Conservation (phyloP, 345 rosid species). For the Aquilaria malaccensis region DNA sequence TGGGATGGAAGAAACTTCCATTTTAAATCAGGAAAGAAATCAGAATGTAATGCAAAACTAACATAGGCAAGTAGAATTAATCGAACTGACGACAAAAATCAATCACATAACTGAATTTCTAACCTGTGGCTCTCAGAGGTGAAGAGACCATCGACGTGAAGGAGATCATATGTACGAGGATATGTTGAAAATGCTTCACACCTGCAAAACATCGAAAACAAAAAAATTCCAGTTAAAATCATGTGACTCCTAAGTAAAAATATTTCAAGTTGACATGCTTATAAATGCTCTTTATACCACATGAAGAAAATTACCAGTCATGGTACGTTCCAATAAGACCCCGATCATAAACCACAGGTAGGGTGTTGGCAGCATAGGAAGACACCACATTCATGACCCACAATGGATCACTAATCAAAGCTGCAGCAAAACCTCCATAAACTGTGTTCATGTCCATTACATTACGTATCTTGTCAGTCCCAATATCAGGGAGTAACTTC, state of each 20-base stretch:
- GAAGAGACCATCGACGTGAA: slow-evolving; percentile 84
- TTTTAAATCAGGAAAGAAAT: too few relatives aligned
- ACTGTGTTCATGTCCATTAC: slow-evolving; percentile 99
- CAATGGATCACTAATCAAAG: slow-evolving; percentile 61
- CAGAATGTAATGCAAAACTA: background rate
- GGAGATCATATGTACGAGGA: slow-evolving; percentile 94
- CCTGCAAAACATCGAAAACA: slow-evolving; percentile 38
- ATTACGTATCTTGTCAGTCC: slow-evolving; percentile 77
- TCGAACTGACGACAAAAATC: background rate
- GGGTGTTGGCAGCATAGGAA: slow-evolving; percentile 72
- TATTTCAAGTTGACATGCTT: background rate
- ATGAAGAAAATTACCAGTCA: slow-evolving; percentile 56
- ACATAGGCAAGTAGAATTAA: background rate
- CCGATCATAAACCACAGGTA: slow-evolving; percentile 80
- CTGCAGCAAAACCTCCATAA: slow-evolving; percentile 90
- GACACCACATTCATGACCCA: slow-evolving; percentile 98
- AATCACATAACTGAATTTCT: background rate
- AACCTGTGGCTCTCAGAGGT: slow-evolving; percentile 94
- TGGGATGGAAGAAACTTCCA: background rate
- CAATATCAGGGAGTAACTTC: slow-evolving; percentile 71
- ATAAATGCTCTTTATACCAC: background rate
- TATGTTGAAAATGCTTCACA: slow-evolving; percentile 97
- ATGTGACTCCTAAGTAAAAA: slow-evolving; percentile 2
- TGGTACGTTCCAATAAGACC: slow-evolving; percentile 95
- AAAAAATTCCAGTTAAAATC: slow-evolving; percentile 5